A percentile compares a stretch with the other conserved stretches of the same genome.
phyloP scores from a whole-genome alignment of 345 rosid species.

The Camelina hispida region DNA sequence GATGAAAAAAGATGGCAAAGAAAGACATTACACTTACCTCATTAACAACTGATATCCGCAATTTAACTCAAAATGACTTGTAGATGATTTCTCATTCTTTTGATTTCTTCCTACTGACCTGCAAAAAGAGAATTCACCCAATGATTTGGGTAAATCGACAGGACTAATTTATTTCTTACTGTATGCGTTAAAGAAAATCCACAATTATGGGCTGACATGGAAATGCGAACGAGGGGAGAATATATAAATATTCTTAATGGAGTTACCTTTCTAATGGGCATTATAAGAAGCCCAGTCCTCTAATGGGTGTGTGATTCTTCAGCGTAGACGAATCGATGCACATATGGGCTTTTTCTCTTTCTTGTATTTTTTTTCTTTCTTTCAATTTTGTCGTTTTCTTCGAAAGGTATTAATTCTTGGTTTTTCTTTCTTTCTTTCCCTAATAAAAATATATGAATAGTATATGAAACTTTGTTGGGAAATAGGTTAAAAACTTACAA shows the following conservation, averaged over 20 bases:
- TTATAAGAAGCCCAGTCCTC: not conserved
- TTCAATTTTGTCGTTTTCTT: not conserved
- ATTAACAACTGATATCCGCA: conserved; percentile 1
- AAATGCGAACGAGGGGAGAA: too few species aligned
- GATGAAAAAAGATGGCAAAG: not conserved
- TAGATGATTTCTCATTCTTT: conserved; percentile 21
- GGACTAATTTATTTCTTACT: not conserved
- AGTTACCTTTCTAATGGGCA: not conserved
- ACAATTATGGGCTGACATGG: not conserved
- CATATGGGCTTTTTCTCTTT: conserved; percentile 5
- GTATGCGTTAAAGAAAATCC: not conserved
- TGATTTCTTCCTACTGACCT: conserved; percentile 17
- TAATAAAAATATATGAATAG: not conserved
- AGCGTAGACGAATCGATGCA: not conserved
- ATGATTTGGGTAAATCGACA: not conserved
- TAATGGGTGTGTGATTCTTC: conserved; percentile 3
- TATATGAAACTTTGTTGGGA: not conserved
- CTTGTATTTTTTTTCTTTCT: not conserved
- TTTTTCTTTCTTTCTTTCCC: too few species aligned
- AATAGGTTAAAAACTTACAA: conserved; percentile 3
- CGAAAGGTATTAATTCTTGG: not conserved
- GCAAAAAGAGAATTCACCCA: not conserved
- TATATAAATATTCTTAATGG: not conserved
- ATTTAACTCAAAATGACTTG: conserved; percentile 15
- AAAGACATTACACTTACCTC: conserved; percentile 1